Evolutionary conservation across 176 grass and related monocot species (phyloP).

Genomic region (Triticum dicoccoides): DNA sequence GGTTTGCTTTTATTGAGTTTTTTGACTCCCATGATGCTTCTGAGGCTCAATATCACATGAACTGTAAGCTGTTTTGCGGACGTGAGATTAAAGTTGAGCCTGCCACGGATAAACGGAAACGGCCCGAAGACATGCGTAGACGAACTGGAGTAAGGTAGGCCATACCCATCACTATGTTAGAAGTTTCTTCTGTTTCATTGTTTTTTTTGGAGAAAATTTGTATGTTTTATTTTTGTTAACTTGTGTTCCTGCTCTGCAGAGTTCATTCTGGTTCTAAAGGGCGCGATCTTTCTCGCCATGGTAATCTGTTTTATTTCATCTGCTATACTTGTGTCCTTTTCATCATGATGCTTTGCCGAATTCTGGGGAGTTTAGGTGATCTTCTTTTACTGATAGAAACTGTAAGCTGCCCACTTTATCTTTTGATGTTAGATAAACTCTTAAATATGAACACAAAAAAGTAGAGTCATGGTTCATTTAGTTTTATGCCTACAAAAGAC

Average conservation of each 20-base stretch:
- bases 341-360: slow-evolving; percentile 9
- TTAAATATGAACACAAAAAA: neutral
- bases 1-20: slow-evolving; percentile 90
- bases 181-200: neutral
- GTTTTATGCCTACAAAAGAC: neutral
- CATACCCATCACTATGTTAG: neutral
- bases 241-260: slow-evolving; percentile 35
- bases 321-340: slow-evolving; percentile 1
- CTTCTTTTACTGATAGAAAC: neutral
- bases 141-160: slow-evolving; percentile 44
- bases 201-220: too few species aligned
- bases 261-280: slow-evolving; percentile 56
- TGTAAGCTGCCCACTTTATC: neutral
- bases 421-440: neutral
- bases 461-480: neutral
- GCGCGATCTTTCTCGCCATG: slow-evolving; percentile 49
- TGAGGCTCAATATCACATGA: slow-evolving; percentile 85
- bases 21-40: slow-evolving; percentile 71
- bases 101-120: slow-evolving; percentile 66
- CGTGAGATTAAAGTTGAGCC: slow-evolving; percentile 81
- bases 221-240: slow-evolving; percentile 24
- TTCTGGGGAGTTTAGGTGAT: neutral
- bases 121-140: slow-evolving; percentile 62
- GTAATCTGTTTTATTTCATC: slow-evolving; percentile 44
- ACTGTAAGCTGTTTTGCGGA: slow-evolving; percentile 62